Base-by-base conservation (phyloP, 2,329 filamentous ascomycete species). In the Cladosporium oxysporum region DNA sequence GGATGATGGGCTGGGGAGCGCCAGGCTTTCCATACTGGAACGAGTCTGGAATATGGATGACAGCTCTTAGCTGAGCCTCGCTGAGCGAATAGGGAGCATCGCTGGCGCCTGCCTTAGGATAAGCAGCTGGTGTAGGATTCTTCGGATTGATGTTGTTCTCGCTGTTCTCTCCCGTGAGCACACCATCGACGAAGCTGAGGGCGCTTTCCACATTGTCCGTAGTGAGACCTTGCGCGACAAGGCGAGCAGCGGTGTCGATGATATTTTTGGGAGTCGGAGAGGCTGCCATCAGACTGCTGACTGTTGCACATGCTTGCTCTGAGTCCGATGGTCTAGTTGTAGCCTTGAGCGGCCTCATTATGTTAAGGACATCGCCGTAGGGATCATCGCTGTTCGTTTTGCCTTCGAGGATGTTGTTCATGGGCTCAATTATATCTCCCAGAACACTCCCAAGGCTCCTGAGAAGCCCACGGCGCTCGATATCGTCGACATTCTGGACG, bases 51-150 rank as follows among this genome's bases (percentile, higher is more conserved):
- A 86, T 84, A 71, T 81, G 80, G 62, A 87, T 84, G 2, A 81
- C 84, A n/a, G 78, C 72, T 29, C 83, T 81, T 18, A 87, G 78
- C 11, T 75, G 70, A 0, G 70, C 66, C 70, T 87, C 84, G 0
- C 77, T 70, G 3, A 85, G 66, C 0, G 78, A 79, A 73, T 85
- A 87, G 0, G 80, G 77, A 0, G 84, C 81, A 71, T 87, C 84
- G 2, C 66, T 71, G 11, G 74, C 59, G 23, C 72, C 70, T 49
- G 74, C 75, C 67, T 76, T 77, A 1, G 79, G 81, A 49, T 78
- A 83, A 23, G 80, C 76, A 6, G 69, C 31, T 3, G 60, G 57
- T 16, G 61, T 60, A 18, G 76, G 75, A 14, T 67, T 63, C 7
- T 59, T 60, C 4, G 68, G 58, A 62, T 76, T 77, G 66, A 49